A percentile compares a stretch with the other conserved stretches of the same genome.
Conservation (phyloP, 495 filamentous ascomycete genomes). For the Extremus antarcticus region DNA sequence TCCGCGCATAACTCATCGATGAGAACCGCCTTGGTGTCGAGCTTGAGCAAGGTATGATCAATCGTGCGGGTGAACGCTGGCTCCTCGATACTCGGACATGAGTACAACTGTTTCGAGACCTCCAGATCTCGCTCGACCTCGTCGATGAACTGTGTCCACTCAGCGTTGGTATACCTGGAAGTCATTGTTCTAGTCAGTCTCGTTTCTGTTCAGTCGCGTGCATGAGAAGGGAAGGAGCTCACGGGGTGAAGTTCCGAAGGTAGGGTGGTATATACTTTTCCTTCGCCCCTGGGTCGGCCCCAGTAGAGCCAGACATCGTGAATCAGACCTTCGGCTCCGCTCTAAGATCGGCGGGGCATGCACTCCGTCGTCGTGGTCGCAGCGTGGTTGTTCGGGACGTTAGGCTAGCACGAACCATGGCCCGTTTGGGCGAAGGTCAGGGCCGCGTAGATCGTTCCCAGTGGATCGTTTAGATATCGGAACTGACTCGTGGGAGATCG, state of each 20-base stretch:
- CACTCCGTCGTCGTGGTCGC: background rate
- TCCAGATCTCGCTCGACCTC: slow-evolving; percentile 18
- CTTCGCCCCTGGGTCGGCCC: too few relatives aligned
- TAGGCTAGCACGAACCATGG: background rate
- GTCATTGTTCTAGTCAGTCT: slow-evolving; percentile 18
- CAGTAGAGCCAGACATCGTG: background rate
- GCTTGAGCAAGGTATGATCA: slow-evolving; percentile 56
- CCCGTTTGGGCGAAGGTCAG: background rate
- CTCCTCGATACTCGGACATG: slow-evolving; percentile 1
- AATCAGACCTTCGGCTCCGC: background rate
- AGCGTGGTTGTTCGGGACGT: background rate
- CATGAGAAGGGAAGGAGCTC: too few relatives aligned
- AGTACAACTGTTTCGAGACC: background rate
- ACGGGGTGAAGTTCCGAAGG: too few relatives aligned
- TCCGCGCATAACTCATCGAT: slow-evolving; percentile 55
- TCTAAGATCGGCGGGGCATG: background rate
- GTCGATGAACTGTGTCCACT: slow-evolving; percentile 23
- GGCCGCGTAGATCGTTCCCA: background rate
- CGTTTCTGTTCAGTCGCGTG: too few relatives aligned
- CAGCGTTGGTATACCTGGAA: slow-evolving; percentile 24
- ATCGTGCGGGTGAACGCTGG: slow-evolving; percentile 33
- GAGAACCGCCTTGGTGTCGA: slow-evolving; percentile 41
- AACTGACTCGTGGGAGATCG: background rate
- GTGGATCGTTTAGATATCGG: background rate
- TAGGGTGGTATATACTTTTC: too few relatives aligned